Base-by-base conservation (phyloP, 805 yeast genomes). In the Deakozyma indianensis region DNA sequence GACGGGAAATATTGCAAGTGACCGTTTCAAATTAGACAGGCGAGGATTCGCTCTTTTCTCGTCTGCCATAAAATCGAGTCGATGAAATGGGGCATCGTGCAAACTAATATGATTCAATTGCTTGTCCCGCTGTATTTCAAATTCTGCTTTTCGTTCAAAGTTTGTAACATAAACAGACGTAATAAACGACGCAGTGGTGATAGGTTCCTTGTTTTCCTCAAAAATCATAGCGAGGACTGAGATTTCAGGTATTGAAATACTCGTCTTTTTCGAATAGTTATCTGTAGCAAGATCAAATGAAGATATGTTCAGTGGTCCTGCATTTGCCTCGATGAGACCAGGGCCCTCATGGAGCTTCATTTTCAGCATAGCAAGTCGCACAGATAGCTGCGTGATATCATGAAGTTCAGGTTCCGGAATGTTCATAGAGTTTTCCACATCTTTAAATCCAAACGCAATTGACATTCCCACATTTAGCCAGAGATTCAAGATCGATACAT, bases 41-140 rank as follows among this genome's bases (percentile, higher is more conserved):
- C 43, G 44, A 11, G 49, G 44, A 43, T 70, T 72, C 45, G 79
- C 71, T 14, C 64, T 62, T 14, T 69, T 68, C 4, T 68, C 70
- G 2, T 73, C 71, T 5, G 90, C 58, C 23, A 90, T 60, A 57
- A 86, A 88, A 0, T 92, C 80, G 20, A 78, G 67, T 46, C 98
- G 64, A 52, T 85, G 92, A 50, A 77, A 86, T 0, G 95, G 86
- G 0, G 83, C 82, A 66, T 92, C 98, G 53, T 85, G 83, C 4
- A 66, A 51, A 18, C 74, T 63, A 1, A 88, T 62, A 59, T 83
- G 94, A 2, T 67, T 66, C 44, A 78, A 78, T 57, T 88, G 96
- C 18, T 63, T 55, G 7, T 56, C 54, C 44, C 75, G 61, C 40
- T 73, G 71, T 11, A 69, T 68, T 0, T 57, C 58, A 50, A 70